phyloP scores from a whole-genome alignment of 768 basidiomycete species.

The Leucosporidium scottii region DNA sequence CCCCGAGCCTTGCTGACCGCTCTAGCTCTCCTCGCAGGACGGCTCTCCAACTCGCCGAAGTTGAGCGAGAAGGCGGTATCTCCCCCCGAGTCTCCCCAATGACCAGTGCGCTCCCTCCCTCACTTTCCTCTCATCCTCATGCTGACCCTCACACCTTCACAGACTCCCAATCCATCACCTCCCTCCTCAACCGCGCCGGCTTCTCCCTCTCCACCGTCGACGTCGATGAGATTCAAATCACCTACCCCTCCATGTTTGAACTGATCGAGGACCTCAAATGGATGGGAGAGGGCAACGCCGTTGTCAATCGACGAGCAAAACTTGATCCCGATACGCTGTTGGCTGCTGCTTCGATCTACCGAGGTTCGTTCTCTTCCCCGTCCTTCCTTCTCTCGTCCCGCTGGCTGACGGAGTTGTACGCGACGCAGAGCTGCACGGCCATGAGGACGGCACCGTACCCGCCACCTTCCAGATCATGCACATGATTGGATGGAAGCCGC shows the following conservation, averaged over 20 bases:
- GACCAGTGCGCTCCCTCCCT: constrained; percentile 59
- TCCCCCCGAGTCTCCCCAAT: constrained; percentile 96
- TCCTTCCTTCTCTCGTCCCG: not conserved
- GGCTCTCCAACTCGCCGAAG: constrained; percentile 83
- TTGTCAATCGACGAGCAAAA: constrained; percentile 64
- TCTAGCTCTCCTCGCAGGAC: constrained; percentile 52
- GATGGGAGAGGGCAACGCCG: constrained; percentile 94
- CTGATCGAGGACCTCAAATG: constrained; percentile 84
- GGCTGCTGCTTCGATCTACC: constrained; percentile 88
- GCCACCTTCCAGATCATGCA: constrained; percentile 96
- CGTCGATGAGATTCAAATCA: constrained; percentile 81
- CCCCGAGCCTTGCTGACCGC: not conserved
- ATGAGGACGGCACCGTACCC: constrained; percentile 73
- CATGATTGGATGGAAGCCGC: constrained; percentile 83
- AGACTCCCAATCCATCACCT: constrained; percentile 91
- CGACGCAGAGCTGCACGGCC: constrained; percentile 71
- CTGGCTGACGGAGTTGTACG: not conserved
- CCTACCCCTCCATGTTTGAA: constrained; percentile 94
- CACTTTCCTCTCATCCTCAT: no score
- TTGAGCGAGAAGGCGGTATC: constrained; percentile 89
- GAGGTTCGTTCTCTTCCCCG: constrained; percentile 51
- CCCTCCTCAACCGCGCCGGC: constrained; percentile 82
- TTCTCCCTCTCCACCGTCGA: constrained; percentile 92
- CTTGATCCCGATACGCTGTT: constrained; percentile 72
- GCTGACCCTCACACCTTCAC: not conserved